Evolutionary conservation across 2,329 filamentous ascomycete species (phyloP).

Genomic region (Trichophaea hybrida): DNA sequence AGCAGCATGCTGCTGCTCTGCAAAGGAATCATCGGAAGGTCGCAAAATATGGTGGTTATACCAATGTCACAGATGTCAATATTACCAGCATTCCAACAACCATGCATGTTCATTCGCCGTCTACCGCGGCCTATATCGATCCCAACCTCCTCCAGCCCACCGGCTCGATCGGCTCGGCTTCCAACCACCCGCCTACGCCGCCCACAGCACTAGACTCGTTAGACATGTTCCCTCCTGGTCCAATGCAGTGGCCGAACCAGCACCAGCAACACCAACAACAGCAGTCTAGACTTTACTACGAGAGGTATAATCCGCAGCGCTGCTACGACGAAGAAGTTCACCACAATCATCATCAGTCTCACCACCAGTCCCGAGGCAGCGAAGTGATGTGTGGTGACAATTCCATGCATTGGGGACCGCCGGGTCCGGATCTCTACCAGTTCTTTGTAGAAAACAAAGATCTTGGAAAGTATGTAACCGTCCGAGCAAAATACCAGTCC

Average conservation of each 20-base stretch:
- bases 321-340: not conserved
- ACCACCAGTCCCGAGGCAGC: not conserved
- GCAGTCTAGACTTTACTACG: not conserved
- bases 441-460: not conserved
- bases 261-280: not conserved
- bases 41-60: not conserved
- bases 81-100: not conserved
- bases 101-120: not conserved
- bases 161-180: not conserved
- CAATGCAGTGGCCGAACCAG: not conserved
- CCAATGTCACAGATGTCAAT: not conserved
- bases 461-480: not conserved
- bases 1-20: not conserved
- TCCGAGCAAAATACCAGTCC: not conserved
- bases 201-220: not conserved
- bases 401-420: not conserved
- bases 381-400: not conserved
- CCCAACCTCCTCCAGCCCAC: not conserved
- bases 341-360: not conserved
- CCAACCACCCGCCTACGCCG: conserved; percentile 4
- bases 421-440: not conserved
- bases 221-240: not conserved
- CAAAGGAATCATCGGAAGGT: not conserved
- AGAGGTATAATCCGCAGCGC: not conserved
- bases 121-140: not conserved